phyloP scores from a whole-genome alignment of 2,329 filamentous ascomycete species.

The Geosmithia putterillii region DNA sequence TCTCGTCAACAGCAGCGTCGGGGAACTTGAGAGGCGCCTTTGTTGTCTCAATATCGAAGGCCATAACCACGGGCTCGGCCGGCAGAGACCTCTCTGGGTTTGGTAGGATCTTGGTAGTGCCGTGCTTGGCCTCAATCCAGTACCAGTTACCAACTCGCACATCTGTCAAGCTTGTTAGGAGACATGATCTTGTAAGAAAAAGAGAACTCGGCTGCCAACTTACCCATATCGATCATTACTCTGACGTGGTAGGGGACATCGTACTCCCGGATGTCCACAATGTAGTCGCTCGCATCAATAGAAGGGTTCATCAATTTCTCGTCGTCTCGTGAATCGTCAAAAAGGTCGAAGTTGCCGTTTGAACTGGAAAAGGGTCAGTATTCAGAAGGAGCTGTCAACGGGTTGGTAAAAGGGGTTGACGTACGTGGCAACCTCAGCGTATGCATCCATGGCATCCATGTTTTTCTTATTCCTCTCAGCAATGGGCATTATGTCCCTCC shows the following conservation, averaged over 20 bases:
- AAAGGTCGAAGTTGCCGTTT: slow-evolving; percentile 82
- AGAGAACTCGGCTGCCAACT: slow-evolving; percentile 3
- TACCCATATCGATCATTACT: slow-evolving; percentile 90
- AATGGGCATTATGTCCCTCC: slow-evolving; percentile 75
- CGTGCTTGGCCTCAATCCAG: slow-evolving; percentile 86
- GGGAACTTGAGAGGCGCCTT: slow-evolving; percentile 95
- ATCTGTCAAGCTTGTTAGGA: slow-evolving; percentile 39
- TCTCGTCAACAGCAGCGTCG: slow-evolving; percentile 84
- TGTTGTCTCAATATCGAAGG: slow-evolving; percentile 98
- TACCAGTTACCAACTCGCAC: slow-evolving; percentile 98
- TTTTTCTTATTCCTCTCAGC: slow-evolving; percentile 96
- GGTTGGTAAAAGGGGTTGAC: slow-evolving; percentile 14
- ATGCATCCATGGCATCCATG: slow-evolving; percentile 94
- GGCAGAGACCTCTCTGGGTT: slow-evolving; percentile 80
- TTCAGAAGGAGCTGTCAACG: neutral
- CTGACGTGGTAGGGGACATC: slow-evolving; percentile 98
- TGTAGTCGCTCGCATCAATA: slow-evolving; percentile 90
- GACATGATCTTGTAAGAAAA: neutral
- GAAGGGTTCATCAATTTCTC: slow-evolving; percentile 65
- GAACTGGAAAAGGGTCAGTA: slow-evolving; percentile 31
- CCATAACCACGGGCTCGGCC: slow-evolving; percentile 94
- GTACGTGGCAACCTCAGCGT: slow-evolving; percentile 87
- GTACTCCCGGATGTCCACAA: slow-evolving; percentile 97
- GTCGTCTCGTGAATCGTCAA: slow-evolving; percentile 75
- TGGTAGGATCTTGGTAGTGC: slow-evolving; percentile 68